Percentiles rank a stretch among this genome's conserved stretches.
These are phyloP conservation scores for Eucalyptus polybractea DNA, from an alignment of 345 rosid species.

Conservation along the genomic window DNA sequence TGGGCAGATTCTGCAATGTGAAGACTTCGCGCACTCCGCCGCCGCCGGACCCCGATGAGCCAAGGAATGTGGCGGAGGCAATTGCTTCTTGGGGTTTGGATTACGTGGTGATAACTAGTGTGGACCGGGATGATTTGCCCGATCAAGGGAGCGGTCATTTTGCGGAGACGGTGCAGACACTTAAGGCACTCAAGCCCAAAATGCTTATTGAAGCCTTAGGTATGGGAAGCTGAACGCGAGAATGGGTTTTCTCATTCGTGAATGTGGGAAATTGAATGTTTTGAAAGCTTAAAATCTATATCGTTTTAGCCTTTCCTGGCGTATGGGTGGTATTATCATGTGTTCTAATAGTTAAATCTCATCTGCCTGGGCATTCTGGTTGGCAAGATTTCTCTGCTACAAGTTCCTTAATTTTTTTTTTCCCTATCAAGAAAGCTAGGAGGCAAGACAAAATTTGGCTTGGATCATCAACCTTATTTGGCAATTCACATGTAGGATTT, in stretches of 20 bases:
- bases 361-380: background rate
- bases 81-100: slow-evolving; percentile 97
- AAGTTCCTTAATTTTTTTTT: background rate
- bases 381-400: background rate
- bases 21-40: slow-evolving; percentile 95
- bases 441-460: background rate
- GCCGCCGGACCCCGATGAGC: slow-evolving; percentile 87
- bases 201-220: slow-evolving; percentile 94
- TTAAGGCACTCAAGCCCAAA: slow-evolving; percentile 75
- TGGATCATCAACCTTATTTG: background rate
- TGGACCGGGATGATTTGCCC: slow-evolving; percentile 77
- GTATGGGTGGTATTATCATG: background rate
- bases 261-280: background rate
- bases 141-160: slow-evolving; percentile 91
- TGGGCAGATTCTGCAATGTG: slow-evolving; percentile 75
- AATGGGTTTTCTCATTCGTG: background rate
- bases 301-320: background rate
- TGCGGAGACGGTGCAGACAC: slow-evolving; percentile 60
- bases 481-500: background rate
- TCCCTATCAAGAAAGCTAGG: background rate
- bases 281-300: background rate
- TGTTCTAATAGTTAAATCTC: background rate
- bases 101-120: slow-evolving; percentile 88
- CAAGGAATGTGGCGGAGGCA: slow-evolving; percentile 86
- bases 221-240: slow-evolving; percentile 3